Conservation (phyloP, 129 eudicot genomes). For the Flaveria bidentis region DNA sequence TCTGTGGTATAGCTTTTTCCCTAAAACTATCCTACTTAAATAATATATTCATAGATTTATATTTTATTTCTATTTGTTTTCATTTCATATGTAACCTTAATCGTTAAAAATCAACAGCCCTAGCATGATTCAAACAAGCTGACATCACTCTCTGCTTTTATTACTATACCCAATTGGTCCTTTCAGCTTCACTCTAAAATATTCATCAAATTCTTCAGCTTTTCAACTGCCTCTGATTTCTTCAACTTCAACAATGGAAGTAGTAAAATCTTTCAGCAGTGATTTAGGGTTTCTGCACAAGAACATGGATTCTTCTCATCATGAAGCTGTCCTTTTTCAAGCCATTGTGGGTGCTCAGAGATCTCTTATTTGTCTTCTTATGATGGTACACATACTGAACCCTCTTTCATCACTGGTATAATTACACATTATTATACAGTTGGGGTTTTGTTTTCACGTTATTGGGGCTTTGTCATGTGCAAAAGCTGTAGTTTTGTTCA, state of each 20-base stretch:
- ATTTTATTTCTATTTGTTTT: too few species aligned
- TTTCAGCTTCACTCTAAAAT: conserved; percentile 7
- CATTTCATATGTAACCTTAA: too few species aligned
- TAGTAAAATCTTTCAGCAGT: conserved; percentile 35
- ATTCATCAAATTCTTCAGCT: background rate
- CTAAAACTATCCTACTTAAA: too few species aligned
- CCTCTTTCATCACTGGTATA: too few species aligned
- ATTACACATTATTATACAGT: background rate
- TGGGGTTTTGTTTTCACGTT: background rate
- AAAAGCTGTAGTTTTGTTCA: too few species aligned
- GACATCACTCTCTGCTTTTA: conserved; percentile 6
- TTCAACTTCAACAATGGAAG: conserved; percentile 45
- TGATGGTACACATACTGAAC: conserved; percentile 39
- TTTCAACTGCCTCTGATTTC: background rate
- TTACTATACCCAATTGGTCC: conserved; percentile 1
- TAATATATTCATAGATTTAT: too few species aligned
- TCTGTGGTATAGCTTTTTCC: too few species aligned
- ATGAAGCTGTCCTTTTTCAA: conserved; percentile 42
- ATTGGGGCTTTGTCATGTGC: background rate
- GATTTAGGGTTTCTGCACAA: conserved; percentile 39
- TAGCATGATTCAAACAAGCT: conserved; percentile 9
- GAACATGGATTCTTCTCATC: conserved; percentile 29
- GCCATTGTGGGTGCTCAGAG: conserved; percentile 67
- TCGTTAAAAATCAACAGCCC: background rate
- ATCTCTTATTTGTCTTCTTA: conserved; percentile 56